Conservation (phyloP, 2,329 filamentous ascomycete genomes). For the Paraphaeosphaeria sporulosa region DNA sequence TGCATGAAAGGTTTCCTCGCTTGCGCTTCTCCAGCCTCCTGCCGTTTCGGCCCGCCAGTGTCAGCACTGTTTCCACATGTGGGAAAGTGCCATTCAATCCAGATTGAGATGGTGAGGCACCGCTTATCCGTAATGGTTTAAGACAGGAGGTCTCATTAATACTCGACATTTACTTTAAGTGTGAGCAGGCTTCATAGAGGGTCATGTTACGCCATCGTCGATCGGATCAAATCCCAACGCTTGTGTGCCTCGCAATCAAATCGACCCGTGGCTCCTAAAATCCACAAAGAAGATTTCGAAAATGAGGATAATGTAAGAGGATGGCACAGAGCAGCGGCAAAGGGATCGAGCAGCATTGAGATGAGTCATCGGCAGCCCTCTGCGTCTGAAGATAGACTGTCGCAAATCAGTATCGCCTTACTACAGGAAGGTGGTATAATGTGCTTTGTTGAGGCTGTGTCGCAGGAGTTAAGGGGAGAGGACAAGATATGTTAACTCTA, state of each 20-base stretch:
- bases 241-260: not conserved
- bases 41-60: not conserved
- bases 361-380: not conserved
- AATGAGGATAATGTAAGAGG: not conserved
- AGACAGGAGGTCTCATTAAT: not conserved
- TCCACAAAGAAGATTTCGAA: not conserved
- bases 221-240: not conserved
- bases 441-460: not conserved
- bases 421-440: not conserved
- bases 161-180: not conserved
- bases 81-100: not conserved
- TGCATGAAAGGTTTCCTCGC: constrained; percentile 1
- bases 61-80: constrained; percentile 1
- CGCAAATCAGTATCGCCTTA: not conserved
- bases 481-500: not conserved
- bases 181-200: not conserved
- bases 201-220: not conserved
- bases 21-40: not conserved
- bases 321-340: not conserved
- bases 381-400: not conserved
- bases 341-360: not conserved
- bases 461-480: not conserved
- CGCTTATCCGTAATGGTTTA: not conserved
- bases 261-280: not conserved
- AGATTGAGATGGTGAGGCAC: not conserved